phyloP scores from a whole-genome alignment of 345 rosid genomes.

The Lumnitzera littorea region DNA sequence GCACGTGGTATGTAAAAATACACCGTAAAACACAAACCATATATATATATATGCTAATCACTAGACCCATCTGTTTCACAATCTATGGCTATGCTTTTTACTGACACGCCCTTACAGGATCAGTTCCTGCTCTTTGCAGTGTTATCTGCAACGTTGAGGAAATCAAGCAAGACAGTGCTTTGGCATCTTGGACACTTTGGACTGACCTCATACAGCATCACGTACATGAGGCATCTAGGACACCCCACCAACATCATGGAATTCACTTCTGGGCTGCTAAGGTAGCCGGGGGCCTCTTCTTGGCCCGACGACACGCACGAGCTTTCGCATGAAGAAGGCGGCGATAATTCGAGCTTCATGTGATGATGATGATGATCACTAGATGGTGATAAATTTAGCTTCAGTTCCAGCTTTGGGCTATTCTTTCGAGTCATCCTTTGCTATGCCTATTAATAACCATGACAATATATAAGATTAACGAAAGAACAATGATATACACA shows the following conservation, averaged over 20 bases:
- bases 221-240: constrained; percentile 54
- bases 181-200: constrained; percentile 57
- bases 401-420: constrained; percentile 31
- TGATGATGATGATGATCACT: constrained; percentile 2
- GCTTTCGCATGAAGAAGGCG: constrained; percentile 17
- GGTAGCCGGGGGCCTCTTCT: constrained; percentile 9
- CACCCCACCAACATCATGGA: constrained; percentile 51
- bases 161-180: constrained; percentile 47
- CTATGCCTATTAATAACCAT: too few relatives aligned
- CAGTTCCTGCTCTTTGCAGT: constrained; percentile 11
- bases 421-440: constrained; percentile 16
- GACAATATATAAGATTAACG: too few relatives aligned
- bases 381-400: constrained; percentile 39
- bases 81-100: too few relatives aligned
- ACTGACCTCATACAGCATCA: constrained; percentile 44
- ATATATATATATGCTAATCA: too few relatives aligned
- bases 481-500: too few relatives aligned
- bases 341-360: constrained; percentile 2
- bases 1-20: too few relatives aligned
- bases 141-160: constrained; percentile 14
- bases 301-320: constrained; percentile 43
- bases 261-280: constrained; percentile 11
- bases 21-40: too few relatives aligned
- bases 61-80: too few relatives aligned
- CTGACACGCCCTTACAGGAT: neutral